These are phyloP conservation scores for Curvularia verruculosa DNA, from an alignment of 2,329 filamentous ascomycete species.

Conservation along the genomic window DNA sequence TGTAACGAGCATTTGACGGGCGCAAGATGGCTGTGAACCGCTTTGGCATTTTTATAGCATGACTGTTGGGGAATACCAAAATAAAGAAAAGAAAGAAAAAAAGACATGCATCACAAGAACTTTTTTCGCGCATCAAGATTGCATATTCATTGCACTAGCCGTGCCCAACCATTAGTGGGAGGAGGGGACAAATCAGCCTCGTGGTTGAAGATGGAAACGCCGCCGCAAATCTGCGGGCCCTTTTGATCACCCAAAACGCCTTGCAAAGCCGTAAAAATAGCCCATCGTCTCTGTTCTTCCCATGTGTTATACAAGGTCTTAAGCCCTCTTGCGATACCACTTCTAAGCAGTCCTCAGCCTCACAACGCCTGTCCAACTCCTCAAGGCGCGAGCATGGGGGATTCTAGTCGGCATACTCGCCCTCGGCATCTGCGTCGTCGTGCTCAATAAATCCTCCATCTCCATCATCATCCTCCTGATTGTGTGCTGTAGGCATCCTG, in stretches of 20 bases:
- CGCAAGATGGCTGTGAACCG: slow-evolving; percentile 11
- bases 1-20: slow-evolving; percentile 13
- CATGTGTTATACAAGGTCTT: slow-evolving; percentile 22
- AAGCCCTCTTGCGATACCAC: slow-evolving; percentile 1
- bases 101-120: too few relatives aligned
- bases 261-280: slow-evolving; percentile 20
- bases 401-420: slow-evolving; percentile 41
- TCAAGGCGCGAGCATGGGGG: neutral
- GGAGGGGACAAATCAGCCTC: neutral
- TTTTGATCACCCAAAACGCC: slow-evolving; percentile 35
- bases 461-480: slow-evolving; percentile 33
- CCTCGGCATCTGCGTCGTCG: slow-evolving; percentile 49
- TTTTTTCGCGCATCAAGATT: neutral
- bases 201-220: slow-evolving; percentile 6
- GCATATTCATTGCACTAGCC: slow-evolving; percentile 1
- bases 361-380: neutral
- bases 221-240: slow-evolving; percentile 18
- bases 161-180: slow-evolving; percentile 3
- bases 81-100: neutral
- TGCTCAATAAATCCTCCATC: slow-evolving; percentile 48
- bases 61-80: neutral
- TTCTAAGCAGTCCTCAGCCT: neutral
- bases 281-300: slow-evolving; percentile 11
- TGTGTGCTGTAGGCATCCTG: slow-evolving; percentile 28
- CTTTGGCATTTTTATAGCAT: slow-evolving; percentile 17